Conservation (phyloP, 345 rosid genomes). For the Psidium friedrichsthalianum region DNA sequence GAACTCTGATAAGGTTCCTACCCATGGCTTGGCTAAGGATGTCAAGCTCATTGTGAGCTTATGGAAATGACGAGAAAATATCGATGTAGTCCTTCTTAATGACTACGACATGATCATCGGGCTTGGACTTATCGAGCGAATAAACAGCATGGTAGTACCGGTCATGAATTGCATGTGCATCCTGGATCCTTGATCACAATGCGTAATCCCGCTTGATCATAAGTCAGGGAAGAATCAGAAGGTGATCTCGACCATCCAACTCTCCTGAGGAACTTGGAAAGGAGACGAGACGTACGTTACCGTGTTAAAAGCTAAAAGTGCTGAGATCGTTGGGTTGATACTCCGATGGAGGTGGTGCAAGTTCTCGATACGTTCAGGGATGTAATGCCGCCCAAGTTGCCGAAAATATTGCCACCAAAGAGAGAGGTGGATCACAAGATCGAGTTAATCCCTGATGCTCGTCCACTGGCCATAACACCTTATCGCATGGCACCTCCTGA, state of each 20-base stretch:
- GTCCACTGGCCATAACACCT: not conserved
- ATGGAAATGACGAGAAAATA: rapidly evolving
- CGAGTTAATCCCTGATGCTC: not conserved
- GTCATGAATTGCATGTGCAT: too few relatives aligned
- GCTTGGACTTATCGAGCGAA: not conserved
- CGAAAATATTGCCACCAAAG: not conserved
- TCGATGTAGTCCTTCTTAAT: too few relatives aligned
- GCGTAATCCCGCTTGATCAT: too few relatives aligned
- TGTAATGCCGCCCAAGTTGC: not conserved
- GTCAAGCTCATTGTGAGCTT: rapidly evolving
- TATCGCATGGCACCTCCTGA: not conserved
- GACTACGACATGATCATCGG: not conserved
- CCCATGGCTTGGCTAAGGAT: too few relatives aligned
- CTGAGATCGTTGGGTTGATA: too few relatives aligned
- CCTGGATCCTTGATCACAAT: too few relatives aligned
- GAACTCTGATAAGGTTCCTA: too few relatives aligned
- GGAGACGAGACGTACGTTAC: not conserved
- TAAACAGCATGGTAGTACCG: not conserved
- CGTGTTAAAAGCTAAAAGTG: not conserved
- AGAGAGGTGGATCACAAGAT: not conserved
- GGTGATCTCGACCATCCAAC: not conserved
- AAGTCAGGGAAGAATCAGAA: not conserved
- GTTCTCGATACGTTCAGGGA: not conserved
- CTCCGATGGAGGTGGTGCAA: not conserved
- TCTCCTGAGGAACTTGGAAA: not conserved